A percentile compares a stretch with the other conserved stretches of the same genome.
Conservation (phyloP, 768 basidiomycete genomes). For the Boletus subcaerulescens region DNA sequence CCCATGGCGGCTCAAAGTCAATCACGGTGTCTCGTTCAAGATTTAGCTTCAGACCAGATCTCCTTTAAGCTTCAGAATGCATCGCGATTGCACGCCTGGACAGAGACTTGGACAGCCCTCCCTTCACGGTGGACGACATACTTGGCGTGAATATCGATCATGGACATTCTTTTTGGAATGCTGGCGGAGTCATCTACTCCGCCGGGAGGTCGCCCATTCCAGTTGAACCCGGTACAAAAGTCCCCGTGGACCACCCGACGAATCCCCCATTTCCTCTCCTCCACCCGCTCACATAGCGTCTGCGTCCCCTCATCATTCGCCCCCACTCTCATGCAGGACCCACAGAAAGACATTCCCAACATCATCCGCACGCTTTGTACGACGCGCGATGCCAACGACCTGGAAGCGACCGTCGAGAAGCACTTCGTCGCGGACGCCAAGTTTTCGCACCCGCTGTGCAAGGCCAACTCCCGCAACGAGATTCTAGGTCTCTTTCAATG, state of each 20-base stretch:
- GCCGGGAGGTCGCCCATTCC: background rate
- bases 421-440: conserved; percentile 55
- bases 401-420: conserved; percentile 44
- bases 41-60: background rate
- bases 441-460: conserved; percentile 60
- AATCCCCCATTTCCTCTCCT: background rate
- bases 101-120: background rate
- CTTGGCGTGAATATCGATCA: background rate
- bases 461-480: conserved; percentile 49
- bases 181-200: background rate
- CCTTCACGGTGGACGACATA: background rate
- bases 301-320: background rate
- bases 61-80: background rate
- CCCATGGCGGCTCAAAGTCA: no score
- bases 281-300: background rate
- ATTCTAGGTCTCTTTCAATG: conserved; percentile 60
- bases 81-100: background rate
- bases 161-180: conserved; percentile 6
- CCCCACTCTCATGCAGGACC: conserved; percentile 50
- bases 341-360: conserved; percentile 45
- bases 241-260: background rate
- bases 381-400: conserved; percentile 46
- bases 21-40: background rate
- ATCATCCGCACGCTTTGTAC: conserved; percentile 48
- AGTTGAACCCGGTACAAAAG: conserved; percentile 15